Conservation (phyloP, 2,329 filamentous ascomycete genomes). For the Aureobasidium sp. region DNA sequence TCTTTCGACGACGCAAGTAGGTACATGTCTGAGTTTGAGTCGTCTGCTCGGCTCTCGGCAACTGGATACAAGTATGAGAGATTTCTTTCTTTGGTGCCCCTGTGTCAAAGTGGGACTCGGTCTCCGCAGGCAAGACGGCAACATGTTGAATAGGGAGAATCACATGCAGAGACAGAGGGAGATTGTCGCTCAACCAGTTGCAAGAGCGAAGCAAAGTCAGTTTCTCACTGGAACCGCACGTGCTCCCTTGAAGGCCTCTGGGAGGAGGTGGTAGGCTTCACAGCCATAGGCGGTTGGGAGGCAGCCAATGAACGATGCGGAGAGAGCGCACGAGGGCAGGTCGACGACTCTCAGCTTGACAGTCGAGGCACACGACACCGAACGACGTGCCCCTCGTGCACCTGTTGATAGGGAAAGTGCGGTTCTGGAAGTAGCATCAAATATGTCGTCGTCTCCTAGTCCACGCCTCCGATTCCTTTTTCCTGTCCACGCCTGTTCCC, state of each 20-base stretch:
- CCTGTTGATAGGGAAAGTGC: slow-evolving; percentile 9
- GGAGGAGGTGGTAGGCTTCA: not conserved
- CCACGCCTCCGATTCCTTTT: not conserved
- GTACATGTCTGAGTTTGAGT: not conserved
- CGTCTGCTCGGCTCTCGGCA: not conserved
- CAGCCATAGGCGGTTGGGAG: not conserved
- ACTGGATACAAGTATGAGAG: not conserved
- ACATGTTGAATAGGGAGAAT: not conserved
- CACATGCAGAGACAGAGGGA: not conserved
- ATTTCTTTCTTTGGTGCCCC: not conserved
- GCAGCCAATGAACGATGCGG: slow-evolving; percentile 3
- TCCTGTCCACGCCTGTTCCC: not conserved
- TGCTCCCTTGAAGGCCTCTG: not conserved
- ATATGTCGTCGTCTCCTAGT: slow-evolving; percentile 2
- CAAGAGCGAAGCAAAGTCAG: not conserved
- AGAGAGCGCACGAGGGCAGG: slow-evolving; percentile 9
- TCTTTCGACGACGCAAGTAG: not conserved
- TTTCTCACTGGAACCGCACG: slow-evolving; percentile 9
- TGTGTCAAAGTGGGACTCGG: not conserved
- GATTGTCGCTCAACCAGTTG: not conserved
- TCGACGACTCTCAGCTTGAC: not conserved
- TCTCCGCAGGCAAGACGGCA: not conserved
- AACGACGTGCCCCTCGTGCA: slow-evolving; percentile 4
- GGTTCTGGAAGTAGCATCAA: not conserved
- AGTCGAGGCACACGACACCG: slow-evolving; percentile 9